phyloP scores from a whole-genome alignment of 1,139 yeast genomes.

The Debaryomyces fabryi region DNA sequence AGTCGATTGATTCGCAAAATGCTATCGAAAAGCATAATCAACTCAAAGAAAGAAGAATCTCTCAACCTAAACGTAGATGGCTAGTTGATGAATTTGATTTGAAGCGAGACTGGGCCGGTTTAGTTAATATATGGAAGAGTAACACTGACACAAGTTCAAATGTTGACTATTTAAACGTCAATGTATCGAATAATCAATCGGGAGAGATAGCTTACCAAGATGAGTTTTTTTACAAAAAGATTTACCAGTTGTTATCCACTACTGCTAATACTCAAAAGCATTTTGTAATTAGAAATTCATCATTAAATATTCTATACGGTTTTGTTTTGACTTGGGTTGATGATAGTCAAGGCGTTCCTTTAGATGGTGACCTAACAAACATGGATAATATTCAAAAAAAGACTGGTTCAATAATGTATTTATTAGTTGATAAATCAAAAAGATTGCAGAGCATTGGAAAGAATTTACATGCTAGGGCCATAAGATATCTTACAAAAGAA shows the following conservation, averaged over 20 bases:
- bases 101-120: slow-evolving; percentile 54
- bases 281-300: slow-evolving; percentile 63
- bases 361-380: slow-evolving; percentile 20
- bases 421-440: slow-evolving; percentile 59
- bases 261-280: slow-evolving; percentile 42
- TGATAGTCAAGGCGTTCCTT: slow-evolving; percentile 22
- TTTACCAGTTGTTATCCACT: slow-evolving; percentile 34
- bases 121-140: slow-evolving; percentile 45
- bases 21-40: slow-evolving; percentile 7
- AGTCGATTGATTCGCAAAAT: slow-evolving; percentile 14
- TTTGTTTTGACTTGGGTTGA: slow-evolving; percentile 60
- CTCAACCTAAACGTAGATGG: slow-evolving; percentile 52
- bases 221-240: slow-evolving; percentile 33
- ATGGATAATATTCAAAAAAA: slow-evolving; percentile 13
- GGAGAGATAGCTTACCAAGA: slow-evolving; percentile 28
- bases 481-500: slow-evolving; percentile 52
- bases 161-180: background rate
- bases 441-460: slow-evolving; percentile 62
- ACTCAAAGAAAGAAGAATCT: slow-evolving; percentile 18
- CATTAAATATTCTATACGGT: slow-evolving; percentile 60
- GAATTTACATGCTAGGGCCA: slow-evolving; percentile 57
- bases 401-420: slow-evolving; percentile 50
- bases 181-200: background rate
- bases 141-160: slow-evolving; percentile 21
- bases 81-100: slow-evolving; percentile 60